Conservation (phyloP, 306 rosid species). For the Betula pendula region DNA sequence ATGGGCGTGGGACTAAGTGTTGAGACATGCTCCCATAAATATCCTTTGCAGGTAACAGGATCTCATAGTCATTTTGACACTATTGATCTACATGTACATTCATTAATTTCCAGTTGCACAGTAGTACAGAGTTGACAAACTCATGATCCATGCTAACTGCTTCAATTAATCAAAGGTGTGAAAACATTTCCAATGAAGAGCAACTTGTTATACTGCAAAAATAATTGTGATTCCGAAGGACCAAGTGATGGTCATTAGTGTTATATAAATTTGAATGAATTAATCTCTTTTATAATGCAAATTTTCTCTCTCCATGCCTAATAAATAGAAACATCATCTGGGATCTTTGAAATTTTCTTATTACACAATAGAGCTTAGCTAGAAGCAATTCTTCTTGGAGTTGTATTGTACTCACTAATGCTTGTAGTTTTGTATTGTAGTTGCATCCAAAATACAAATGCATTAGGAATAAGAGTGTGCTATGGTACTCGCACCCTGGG, state of each 20-base stretch:
- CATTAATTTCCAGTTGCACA: neutral
- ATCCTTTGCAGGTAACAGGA: constrained; percentile 16
- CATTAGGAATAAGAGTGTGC: too few species aligned
- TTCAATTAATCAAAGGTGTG: neutral
- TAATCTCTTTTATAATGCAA: neutral
- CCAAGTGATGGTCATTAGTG: neutral
- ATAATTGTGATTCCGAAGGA: constrained; percentile 9
- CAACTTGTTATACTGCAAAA: neutral
- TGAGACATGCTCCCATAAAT: neutral
- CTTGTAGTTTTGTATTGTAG: too few species aligned
- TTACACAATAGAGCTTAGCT: too few species aligned
- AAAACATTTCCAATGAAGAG: too few species aligned
- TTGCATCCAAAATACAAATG: too few species aligned
- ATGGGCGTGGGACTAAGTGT: too few species aligned
- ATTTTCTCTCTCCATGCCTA: neutral
- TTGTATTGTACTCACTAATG: too few species aligned
- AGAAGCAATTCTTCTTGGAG: too few species aligned
- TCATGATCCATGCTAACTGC: neutral
- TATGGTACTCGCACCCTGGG: too few species aligned
- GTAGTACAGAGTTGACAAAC: neutral
- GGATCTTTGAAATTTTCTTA: neutral
- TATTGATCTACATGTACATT: too few species aligned
- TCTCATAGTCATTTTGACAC: constrained; percentile 11
- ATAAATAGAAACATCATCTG: neutral
- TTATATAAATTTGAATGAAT: neutral